Conservation (phyloP, 192 early-diverging fungal genomes). For the Backusella parvicylindrica region DNA sequence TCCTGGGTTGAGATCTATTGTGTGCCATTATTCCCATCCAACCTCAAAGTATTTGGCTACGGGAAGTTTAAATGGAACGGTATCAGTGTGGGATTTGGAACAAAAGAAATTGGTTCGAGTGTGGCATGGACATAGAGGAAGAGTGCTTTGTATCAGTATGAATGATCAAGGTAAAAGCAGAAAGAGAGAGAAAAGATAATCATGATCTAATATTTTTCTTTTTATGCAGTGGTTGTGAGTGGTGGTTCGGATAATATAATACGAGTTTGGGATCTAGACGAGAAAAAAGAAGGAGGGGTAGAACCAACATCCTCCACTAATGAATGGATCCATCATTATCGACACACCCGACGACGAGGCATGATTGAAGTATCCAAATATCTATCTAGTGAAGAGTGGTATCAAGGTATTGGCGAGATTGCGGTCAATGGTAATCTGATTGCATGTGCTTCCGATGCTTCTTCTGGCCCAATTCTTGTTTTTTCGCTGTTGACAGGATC, state of each 20-base stretch:
- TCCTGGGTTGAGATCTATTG: conserved; percentile 19
- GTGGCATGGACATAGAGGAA: conserved; percentile 42
- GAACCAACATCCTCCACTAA: neutral
- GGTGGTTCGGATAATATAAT: conserved; percentile 43
- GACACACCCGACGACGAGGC: conserved; percentile 32
- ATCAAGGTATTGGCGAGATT: conserved; percentile 42
- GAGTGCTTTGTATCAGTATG: conserved; percentile 49
- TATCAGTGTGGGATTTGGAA: conserved; percentile 39
- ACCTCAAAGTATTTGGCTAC: conserved; percentile 38
- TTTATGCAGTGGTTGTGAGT: conserved; percentile 30
- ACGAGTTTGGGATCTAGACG: conserved; percentile 44
- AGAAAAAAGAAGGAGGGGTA: neutral
- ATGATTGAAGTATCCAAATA: conserved; percentile 37
- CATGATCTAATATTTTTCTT: neutral
- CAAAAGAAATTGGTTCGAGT: conserved; percentile 23
- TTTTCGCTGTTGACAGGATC: conserved; percentile 50
- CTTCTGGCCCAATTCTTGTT: conserved; percentile 38
- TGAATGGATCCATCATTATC: conserved; percentile 4
- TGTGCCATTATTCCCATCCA: conserved; percentile 39
- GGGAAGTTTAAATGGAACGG: conserved; percentile 44
- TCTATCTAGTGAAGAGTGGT: conserved; percentile 40
- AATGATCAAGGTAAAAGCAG: conserved; percentile 39
- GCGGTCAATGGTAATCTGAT: conserved; percentile 46
- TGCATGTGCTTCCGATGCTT: conserved; percentile 42
- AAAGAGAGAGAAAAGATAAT: neutral